Evolutionary conservation across 1,284 basidiomycete species (phyloP).

Genomic region (Naganishia sp.): DNA sequence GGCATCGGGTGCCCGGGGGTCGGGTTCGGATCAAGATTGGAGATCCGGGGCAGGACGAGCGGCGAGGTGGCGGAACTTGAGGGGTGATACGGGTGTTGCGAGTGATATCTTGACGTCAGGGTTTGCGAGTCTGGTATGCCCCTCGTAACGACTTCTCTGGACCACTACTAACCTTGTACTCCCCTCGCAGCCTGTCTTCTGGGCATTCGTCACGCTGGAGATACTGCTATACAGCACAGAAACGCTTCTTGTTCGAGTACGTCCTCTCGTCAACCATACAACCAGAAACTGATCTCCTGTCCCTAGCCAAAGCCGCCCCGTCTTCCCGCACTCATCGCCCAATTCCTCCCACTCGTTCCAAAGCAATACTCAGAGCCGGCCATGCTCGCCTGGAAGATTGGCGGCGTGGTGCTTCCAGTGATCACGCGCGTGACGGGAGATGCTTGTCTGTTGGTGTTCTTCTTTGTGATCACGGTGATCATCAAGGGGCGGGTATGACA

Average conservation of each 20-base stretch:
- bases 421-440: slow-evolving; percentile 49
- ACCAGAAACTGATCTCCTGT: neutral
- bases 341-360: slow-evolving; percentile 52
- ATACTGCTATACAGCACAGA: slow-evolving; percentile 51
- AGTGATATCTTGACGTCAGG: slow-evolving; percentile 35
- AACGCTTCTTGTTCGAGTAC: slow-evolving; percentile 46
- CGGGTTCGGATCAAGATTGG: slow-evolving; percentile 8
- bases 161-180: neutral
- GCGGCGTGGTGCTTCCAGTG: slow-evolving; percentile 35
- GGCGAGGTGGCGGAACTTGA: slow-evolving; percentile 34
- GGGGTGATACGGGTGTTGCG: slow-evolving; percentile 36
- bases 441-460: slow-evolving; percentile 49
- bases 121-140: slow-evolving; percentile 37
- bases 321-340: slow-evolving; percentile 49
- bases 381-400: slow-evolving; percentile 46
- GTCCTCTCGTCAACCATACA: slow-evolving; percentile 26
- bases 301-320: slow-evolving; percentile 42
- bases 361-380: slow-evolving; percentile 43
- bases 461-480: slow-evolving; percentile 43
- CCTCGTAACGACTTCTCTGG: no score
- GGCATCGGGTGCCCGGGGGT: slow-evolving; percentile 5
- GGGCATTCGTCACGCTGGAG: slow-evolving; percentile 52
- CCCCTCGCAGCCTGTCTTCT: slow-evolving; percentile 50
- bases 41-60: neutral
- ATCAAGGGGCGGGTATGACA: slow-evolving; percentile 2